These are phyloP conservation scores for Mortierella sp. DNA, from an alignment of 371 early-diverging fungal species.

Conservation along the genomic window DNA sequence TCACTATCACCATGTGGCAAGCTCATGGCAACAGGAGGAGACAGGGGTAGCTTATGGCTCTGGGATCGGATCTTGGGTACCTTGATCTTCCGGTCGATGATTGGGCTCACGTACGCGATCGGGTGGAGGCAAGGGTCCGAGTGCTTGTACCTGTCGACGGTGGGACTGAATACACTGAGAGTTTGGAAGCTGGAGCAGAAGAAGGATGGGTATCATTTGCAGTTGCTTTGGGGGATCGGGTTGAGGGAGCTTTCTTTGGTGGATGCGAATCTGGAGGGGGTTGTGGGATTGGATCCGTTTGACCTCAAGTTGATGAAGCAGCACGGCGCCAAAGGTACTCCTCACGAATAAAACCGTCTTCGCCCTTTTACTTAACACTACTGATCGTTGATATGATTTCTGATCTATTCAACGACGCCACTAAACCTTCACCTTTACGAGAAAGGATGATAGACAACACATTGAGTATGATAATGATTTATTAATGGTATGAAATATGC, in stretches of 20 bases:
- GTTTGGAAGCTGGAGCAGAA: not conserved
- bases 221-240: not conserved
- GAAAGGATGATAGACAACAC: not conserved
- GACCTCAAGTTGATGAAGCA: not conserved
- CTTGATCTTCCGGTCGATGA: not conserved
- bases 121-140: not conserved
- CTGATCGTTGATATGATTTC: no score
- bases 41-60: not conserved
- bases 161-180: not conserved
- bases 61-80: not conserved
- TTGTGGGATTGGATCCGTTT: not conserved
- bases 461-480: not conserved
- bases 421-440: not conserved
- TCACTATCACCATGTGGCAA: not conserved
- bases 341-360: no score
- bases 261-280: not conserved
- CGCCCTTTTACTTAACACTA: no score
- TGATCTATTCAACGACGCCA: no score
- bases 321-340: not conserved
- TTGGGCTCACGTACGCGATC: not conserved
- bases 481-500: conserved; percentile 2
- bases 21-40: not conserved
- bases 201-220: not conserved
- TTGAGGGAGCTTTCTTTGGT: not conserved
- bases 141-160: not conserved